These are phyloP conservation scores for Phytopythium litorale DNA, from an alignment of 352 stramenopile genomes.

Conservation along the genomic window DNA sequence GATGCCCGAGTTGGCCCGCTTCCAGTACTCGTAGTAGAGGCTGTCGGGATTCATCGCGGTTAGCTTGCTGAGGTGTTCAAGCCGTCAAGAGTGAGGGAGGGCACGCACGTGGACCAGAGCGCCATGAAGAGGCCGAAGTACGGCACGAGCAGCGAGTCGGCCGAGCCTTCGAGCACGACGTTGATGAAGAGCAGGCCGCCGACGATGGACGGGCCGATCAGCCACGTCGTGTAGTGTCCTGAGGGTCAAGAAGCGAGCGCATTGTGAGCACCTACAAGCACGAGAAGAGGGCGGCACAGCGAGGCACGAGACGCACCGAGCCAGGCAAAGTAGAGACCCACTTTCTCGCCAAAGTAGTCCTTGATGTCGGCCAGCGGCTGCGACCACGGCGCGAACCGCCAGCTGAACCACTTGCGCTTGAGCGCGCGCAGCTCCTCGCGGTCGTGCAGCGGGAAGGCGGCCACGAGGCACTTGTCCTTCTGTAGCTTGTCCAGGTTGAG, in stretches of 20 bases:
- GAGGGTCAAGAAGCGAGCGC: background rate
- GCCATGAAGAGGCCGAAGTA: conserved; percentile 85
- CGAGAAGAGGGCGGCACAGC: background rate
- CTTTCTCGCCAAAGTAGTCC: conserved; percentile 86
- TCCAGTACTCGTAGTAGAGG: conserved; percentile 84
- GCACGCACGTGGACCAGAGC: conserved; percentile 60
- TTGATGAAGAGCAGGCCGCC: conserved; percentile 88
- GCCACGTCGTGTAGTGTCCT: conserved; percentile 92
- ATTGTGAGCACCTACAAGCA: background rate
- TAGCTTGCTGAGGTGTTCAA: background rate
- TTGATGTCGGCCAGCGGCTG: conserved; percentile 67
- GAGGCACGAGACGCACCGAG: conserved; percentile 43
- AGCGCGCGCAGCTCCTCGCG: conserved; percentile 39
- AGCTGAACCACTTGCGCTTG: conserved; percentile 61
- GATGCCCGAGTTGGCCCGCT: conserved; percentile 67
- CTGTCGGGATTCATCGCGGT: conserved; percentile 9
- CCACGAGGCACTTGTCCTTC: conserved; percentile 54
- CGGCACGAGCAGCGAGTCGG: conserved; percentile 54
- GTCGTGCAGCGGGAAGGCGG: conserved; percentile 60
- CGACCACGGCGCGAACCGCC: conserved; percentile 48
- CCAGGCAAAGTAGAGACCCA: conserved; percentile 98
- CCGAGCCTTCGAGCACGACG: conserved; percentile 51
- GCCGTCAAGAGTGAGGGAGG: background rate
- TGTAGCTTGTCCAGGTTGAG: conserved; percentile 53
- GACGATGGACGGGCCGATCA: conserved; percentile 90